Percentiles rank a stretch among this genome's conserved stretches.
phyloP scores from a whole-genome alignment of 2,329 filamentous ascomycete genomes.

The Colletotrichum shisoi region DNA sequence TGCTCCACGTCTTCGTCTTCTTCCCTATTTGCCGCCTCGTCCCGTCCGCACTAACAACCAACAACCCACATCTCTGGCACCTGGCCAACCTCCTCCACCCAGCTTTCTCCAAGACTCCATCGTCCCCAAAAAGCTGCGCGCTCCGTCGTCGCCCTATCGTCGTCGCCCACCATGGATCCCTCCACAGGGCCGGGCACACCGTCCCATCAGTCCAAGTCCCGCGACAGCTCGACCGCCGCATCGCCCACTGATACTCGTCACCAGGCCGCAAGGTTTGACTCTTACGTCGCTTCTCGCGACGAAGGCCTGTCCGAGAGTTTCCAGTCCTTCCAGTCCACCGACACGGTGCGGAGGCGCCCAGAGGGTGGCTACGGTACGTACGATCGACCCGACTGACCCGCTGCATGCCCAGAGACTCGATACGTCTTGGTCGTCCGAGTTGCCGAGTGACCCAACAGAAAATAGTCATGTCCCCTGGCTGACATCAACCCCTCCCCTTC shows the following conservation, averaged over 20 bases:
- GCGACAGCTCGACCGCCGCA: constrained; percentile 50
- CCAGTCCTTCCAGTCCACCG: constrained; percentile 67
- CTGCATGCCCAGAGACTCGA: constrained; percentile 37
- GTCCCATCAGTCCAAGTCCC: constrained; percentile 47
- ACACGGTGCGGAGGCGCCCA: constrained; percentile 66
- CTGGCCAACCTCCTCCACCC: constrained; percentile 28
- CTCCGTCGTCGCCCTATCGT: constrained; percentile 28
- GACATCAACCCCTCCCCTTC: constrained; percentile 22
- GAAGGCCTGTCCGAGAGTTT: constrained; percentile 62
- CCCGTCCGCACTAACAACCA: constrained; percentile 30
- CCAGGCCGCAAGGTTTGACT: constrained; percentile 50
- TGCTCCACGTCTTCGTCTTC: constrained; percentile 4
- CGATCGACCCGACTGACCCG: constrained; percentile 14
- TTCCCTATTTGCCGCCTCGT: constrained; percentile 18
- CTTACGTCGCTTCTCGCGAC: constrained; percentile 49
- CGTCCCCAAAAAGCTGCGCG: constrained; percentile 22
- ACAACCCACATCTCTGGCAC: constrained; percentile 36
- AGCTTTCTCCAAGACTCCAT: constrained; percentile 22
- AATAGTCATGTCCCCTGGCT: constrained; percentile 15
- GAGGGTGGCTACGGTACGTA: constrained; percentile 66
- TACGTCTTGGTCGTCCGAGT: constrained; percentile 33
- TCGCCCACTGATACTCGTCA: constrained; percentile 61
- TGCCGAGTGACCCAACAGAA: constrained; percentile 33
- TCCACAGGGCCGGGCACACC: constrained; percentile 48
- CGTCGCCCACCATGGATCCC: constrained; percentile 55